Base-by-base conservation (phyloP, 257 asterid species). In the Solanum paucissectum region DNA sequence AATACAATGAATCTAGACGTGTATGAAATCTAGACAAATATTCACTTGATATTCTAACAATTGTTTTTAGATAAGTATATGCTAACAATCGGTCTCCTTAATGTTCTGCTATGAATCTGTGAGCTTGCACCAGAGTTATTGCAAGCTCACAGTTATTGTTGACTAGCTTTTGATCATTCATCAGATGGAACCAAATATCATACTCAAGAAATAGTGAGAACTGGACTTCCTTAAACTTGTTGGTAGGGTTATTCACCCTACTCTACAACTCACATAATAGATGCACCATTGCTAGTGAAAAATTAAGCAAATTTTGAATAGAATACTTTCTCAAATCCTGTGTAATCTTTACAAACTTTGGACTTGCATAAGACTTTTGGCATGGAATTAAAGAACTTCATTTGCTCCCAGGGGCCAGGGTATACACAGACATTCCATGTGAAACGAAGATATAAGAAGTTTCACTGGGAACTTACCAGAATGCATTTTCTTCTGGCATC, bases 401-500 rank as follows among this genome's bases (percentile, higher is more conserved):
- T 46, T 46, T 9, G 29, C 85, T 55, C 64, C 64, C 25, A 55
- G 12, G 25, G 20, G 11, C 64, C 11, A 55, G 12, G 9, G 42
- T 29, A 49, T 49, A 82, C 36, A 82, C 11, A 8, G 66, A 32
- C 42, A 49, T 49, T 82, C 42, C 69, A 29, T 29, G 20, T 18
- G 42, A 82, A 82, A 46, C 49, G 29, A 46, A 81, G 85, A 29
- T 27, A 27, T 3, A 27, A 46, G 16, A 87, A 87, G 52, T 71
- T 86, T 87, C 86, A 88, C 88, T 87, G 88, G 86, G 87, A 88
- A 91, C 95, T 91, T 90, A 96, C 99, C 99, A 96, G 91, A 96
- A 96, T 52, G 99, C 98, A 91, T 96, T 96, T 93, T 96, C 99
- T 90, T 96, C 99, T 0, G 99, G 98, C 99, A 96, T 94, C 97